Base-by-base conservation (phyloP, 2,329 filamentous ascomycete species). In the Coleophoma eucalyptorum region DNA sequence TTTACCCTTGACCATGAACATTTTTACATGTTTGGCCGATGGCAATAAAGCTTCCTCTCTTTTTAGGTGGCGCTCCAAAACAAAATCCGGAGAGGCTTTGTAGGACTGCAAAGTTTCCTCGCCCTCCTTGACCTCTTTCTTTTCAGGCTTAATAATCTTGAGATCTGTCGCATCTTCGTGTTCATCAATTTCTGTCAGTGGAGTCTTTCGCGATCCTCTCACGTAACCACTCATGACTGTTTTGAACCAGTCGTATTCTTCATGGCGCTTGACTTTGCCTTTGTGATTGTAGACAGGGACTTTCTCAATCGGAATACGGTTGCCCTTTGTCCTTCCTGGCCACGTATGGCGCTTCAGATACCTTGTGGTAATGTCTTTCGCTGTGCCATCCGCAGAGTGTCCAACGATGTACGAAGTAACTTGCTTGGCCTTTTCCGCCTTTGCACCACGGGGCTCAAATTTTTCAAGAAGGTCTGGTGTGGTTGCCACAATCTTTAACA, bases 321-420 rank as follows among this genome's bases (percentile, higher is more conserved):
- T 80, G 4, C 92, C 90, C 65, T 96, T 97, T 0, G 93, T 96
- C 58, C 91, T 88, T 4, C 94, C 93, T 1, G 94, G 94, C 65
- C 91, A 84, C 48, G 87, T 79, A 51, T 88, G 88, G 19, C 86
- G 83, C 62, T 87, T 92, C 7, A 99, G 73, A 66, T 99, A 99
- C 26, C 94, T 82, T 11, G 94, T 85, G 0, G 94, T 99, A 15
- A 99, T 88, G 65, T 99, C 94, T 66, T 97, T 97, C 12, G 90
- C 92, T 0, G 90, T 92, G 2, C 89, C 90, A 64, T 97, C 92
- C 3, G 81, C 71, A 0, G 89, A 90, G 68, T 89, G 90, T 0
- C 87, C 92, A 18, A 97, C 76, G 2, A 96, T 80, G 62, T 99
- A 99, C 43, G 89, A 89, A 62, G 96, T 90, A 12, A 96, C 83